Percentiles rank a stretch among this genome's conserved stretches.
Conservation (phyloP, 2,329 filamentous ascomycete species). For the Teratosphaeriaceae sp. region DNA sequence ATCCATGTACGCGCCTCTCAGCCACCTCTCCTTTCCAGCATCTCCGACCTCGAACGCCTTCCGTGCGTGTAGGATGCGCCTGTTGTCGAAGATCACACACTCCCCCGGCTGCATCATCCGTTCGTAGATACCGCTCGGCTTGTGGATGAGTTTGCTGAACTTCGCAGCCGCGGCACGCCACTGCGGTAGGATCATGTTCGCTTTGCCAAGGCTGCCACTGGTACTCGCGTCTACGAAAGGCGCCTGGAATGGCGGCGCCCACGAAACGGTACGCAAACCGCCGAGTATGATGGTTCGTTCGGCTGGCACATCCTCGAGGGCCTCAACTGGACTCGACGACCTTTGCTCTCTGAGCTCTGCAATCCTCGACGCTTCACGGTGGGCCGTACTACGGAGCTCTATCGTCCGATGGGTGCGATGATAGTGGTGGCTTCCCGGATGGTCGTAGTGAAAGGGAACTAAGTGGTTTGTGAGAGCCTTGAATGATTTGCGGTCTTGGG, state of each 20-base stretch:
- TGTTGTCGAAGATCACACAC: constrained; percentile 90
- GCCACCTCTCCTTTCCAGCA: constrained; percentile 59
- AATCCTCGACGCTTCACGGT: background rate
- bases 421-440: constrained; percentile 42
- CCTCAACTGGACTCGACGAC: too few species aligned
- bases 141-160: constrained; percentile 57
- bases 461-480: constrained; percentile 3
- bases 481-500: constrained; percentile 14
- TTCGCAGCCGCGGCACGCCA: constrained; percentile 47
- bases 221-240: constrained; percentile 16
- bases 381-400: constrained; percentile 11
- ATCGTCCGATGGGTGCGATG: constrained; percentile 22
- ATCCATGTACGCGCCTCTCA: constrained; percentile 79
- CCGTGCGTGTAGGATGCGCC: constrained; percentile 76
- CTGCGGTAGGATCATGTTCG: constrained; percentile 12
- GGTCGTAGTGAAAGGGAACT: constrained; percentile 43
- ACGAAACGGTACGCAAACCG: constrained; percentile 26
- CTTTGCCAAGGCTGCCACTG: background rate
- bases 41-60: constrained; percentile 64
- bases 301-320: too few species aligned
- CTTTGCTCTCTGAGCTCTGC: too few species aligned
- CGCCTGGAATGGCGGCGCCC: constrained; percentile 32
- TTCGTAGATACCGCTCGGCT: constrained; percentile 56
- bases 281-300: too few species aligned
- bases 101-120: constrained; percentile 72